A percentile compares a stretch with the other conserved stretches of the same genome.
Conservation (phyloP, 371 early-diverging fungal genomes). For the Actinomortierella ambigua region DNA sequence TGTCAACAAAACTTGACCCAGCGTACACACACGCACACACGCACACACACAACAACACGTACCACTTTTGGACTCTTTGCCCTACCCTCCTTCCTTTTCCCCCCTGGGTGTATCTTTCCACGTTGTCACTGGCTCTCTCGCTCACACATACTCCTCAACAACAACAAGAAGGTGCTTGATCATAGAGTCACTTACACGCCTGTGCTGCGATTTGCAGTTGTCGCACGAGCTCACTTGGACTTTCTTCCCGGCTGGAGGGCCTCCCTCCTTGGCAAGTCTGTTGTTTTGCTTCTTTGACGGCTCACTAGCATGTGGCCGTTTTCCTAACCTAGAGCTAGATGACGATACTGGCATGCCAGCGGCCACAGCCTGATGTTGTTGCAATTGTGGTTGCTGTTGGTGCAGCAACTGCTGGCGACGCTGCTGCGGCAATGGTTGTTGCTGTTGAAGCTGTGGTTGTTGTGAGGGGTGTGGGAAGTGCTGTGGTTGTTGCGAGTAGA, state of each 20-base stretch:
- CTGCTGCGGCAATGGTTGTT: not conserved
- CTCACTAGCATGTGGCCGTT: slow-evolving; percentile 15
- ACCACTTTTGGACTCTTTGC: not conserved
- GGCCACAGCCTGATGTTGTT: slow-evolving; percentile 1
- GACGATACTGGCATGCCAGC: not conserved
- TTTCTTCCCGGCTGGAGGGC: slow-evolving; percentile 25
- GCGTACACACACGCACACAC: not conserved
- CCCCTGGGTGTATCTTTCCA: no score
- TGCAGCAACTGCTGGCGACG: not conserved
- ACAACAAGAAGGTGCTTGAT: not conserved
- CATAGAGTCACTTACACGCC: slow-evolving; percentile 24
- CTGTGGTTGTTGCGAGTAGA: not conserved
- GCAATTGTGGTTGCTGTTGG: slow-evolving; percentile 1
- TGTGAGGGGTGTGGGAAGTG: not conserved
- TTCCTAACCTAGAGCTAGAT: slow-evolving; percentile 2
- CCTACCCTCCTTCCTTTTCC: no score
- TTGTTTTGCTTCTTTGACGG: slow-evolving; percentile 15
- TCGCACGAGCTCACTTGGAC: slow-evolving; percentile 44
- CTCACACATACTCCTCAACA: not conserved
- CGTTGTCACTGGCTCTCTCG: not conserved
- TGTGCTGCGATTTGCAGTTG: slow-evolving; percentile 36
- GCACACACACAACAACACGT: not conserved
- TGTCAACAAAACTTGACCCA: not conserved
- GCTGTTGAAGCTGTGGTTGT: not conserved
- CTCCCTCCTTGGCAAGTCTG: not conserved